These are phyloP conservation scores for Fonsecaea erecta DNA, from an alignment of 2,329 filamentous ascomycete species.

Conservation along the genomic window DNA sequence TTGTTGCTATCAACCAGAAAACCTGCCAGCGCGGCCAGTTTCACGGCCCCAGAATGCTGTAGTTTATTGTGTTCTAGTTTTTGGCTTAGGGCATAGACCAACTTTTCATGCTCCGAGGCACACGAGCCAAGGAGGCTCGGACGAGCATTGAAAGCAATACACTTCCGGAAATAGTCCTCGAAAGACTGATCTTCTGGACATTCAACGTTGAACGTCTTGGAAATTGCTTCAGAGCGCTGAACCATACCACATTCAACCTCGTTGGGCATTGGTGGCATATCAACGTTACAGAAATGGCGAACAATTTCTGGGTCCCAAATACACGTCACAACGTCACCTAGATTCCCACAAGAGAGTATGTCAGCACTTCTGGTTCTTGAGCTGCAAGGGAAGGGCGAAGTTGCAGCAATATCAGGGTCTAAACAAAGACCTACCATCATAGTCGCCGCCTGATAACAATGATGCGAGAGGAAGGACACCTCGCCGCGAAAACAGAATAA, in stretches of 20 bases:
- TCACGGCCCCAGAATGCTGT: constrained; percentile 42
- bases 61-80: constrained; percentile 52
- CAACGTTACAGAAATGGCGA: constrained; percentile 57
- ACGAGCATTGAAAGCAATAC: constrained; percentile 55
- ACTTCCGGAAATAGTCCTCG: constrained; percentile 49
- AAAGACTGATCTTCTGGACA: constrained; percentile 30
- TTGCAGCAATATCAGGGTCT: not conserved
- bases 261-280: constrained; percentile 44
- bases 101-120: constrained; percentile 56
- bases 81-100: constrained; percentile 49
- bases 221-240: constrained; percentile 44
- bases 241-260: constrained; percentile 55
- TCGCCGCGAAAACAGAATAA: constrained; percentile 61
- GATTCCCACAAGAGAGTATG: not conserved
- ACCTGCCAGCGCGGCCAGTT: constrained; percentile 49
- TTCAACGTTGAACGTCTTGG: constrained; percentile 19
- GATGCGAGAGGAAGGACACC: constrained; percentile 60
- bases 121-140: constrained; percentile 57
- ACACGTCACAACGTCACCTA: constrained; percentile 59
- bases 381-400: not conserved
- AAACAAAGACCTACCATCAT: constrained; percentile 54
- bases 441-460: constrained; percentile 68
- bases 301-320: constrained; percentile 64
- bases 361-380: not conserved
- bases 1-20: constrained; percentile 54